Conservation (phyloP, 2,329 filamentous ascomycete genomes). For the Penicillium sp. region DNA sequence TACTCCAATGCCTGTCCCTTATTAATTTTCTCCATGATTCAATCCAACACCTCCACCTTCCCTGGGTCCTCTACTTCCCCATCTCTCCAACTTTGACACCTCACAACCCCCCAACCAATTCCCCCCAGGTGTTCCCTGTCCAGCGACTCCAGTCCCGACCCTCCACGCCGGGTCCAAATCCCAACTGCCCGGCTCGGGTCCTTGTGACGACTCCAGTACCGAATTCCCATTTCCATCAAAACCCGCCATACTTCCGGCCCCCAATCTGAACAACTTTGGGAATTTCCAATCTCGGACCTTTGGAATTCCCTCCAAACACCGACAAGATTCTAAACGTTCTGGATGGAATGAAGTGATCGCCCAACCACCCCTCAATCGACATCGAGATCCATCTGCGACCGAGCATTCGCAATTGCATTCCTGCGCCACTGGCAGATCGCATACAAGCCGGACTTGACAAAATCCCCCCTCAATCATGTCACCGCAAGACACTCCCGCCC, state of each 20-base stretch:
- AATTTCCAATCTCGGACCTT: not conserved
- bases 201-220: not conserved
- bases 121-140: conserved; percentile 1
- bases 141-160: not conserved
- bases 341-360: conserved; percentile 26
- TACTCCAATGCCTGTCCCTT: not conserved
- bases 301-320: not conserved
- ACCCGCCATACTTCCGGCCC: not conserved
- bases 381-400: conserved; percentile 20
- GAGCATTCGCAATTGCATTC: conserved; percentile 25
- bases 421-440: conserved; percentile 17
- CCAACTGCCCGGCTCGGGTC: conserved; percentile 16
- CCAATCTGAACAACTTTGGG: conserved; percentile 4
- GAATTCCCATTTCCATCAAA: not conserved
- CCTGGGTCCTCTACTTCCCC: not conserved
- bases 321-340: conserved; percentile 8
- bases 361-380: not conserved
- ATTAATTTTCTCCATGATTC: not conserved
- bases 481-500: conserved; percentile 25
- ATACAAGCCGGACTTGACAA: conserved; percentile 4
- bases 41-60: not conserved
- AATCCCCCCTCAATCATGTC: conserved; percentile 35
- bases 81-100: not conserved
- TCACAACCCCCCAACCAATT: not conserved
- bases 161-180: conserved; percentile 16